phyloP scores from a whole-genome alignment of 345 rosid species.

The Citrus sp. region DNA sequence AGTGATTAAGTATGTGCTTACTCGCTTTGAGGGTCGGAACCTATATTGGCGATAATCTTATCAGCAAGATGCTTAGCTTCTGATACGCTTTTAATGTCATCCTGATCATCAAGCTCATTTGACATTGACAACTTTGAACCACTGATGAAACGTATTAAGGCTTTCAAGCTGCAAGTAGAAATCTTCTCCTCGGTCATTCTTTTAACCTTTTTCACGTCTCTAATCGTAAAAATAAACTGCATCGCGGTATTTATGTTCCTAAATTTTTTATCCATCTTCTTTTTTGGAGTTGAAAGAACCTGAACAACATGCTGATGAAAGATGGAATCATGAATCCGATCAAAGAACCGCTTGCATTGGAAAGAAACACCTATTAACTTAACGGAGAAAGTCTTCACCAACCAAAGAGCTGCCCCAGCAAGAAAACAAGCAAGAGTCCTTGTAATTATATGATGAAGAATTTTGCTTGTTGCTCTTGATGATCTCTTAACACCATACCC shows the following conservation, averaged over 20 bases:
- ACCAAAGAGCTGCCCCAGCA: constrained; percentile 46
- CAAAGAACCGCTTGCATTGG: constrained; percentile 54
- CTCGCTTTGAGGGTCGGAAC: constrained; percentile 42
- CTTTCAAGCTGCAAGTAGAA: constrained; percentile 80
- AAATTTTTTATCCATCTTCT: constrained; percentile 43
- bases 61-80: constrained; percentile 67
- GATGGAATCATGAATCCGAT: constrained; percentile 60
- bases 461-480: constrained; percentile 23
- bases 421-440: constrained; percentile 43
- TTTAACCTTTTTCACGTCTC: constrained; percentile 40
- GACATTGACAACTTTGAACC: constrained; percentile 43
- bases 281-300: constrained; percentile 46
- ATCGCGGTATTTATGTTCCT: not conserved
- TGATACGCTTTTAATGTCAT: constrained; percentile 58
- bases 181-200: constrained; percentile 48
- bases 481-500: constrained; percentile 32
- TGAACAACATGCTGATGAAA: constrained; percentile 55
- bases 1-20: constrained; percentile 23
- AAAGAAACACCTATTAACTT: constrained; percentile 53
- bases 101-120: constrained; percentile 17
- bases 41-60: constrained; percentile 54
- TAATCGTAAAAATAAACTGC: constrained; percentile 39
- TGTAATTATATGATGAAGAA: constrained; percentile 34
- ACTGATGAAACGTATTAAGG: constrained; percentile 43
- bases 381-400: constrained; percentile 44